These are phyloP conservation scores for Xylaria intraflava DNA, from an alignment of 495 filamentous ascomycete genomes.

Conservation along the genomic window DNA sequence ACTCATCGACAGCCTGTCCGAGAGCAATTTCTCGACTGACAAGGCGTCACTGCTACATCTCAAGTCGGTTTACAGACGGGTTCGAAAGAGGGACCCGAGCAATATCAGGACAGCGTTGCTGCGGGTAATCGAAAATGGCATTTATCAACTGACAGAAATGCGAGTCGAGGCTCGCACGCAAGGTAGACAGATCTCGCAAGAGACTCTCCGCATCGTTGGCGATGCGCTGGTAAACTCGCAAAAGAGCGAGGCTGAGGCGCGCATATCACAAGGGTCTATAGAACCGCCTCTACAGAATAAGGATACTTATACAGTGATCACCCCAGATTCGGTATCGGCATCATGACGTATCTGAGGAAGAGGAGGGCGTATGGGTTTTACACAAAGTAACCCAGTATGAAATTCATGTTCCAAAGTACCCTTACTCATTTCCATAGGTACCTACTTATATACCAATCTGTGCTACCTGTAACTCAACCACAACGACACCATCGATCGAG, in stretches of 20 bases:
- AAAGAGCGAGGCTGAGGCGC: background rate
- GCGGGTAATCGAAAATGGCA: conserved; percentile 9
- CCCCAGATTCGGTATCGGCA: too few relatives aligned
- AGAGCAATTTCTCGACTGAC: conserved; percentile 27
- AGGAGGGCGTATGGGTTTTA: too few relatives aligned
- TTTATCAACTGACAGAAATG: background rate
- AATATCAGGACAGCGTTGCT: conserved; percentile 3
- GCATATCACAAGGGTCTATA: background rate
- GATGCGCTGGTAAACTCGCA: conserved; percentile 1
- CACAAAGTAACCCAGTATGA: too few relatives aligned
- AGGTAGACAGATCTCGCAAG: conserved; percentile 2
- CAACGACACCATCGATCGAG: too few relatives aligned
- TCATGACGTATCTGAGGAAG: too few relatives aligned
- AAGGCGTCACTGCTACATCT: conserved; percentile 22
- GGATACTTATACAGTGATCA: too few relatives aligned
- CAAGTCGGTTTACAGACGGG: conserved; percentile 22
- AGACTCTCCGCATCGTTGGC: conserved; percentile 4
- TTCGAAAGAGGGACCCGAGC: conserved; percentile 9
- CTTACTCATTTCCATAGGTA: too few relatives aligned
- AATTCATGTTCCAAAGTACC: too few relatives aligned
- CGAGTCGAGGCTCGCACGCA: conserved; percentile 1
- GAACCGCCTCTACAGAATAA: background rate
- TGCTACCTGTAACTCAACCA: too few relatives aligned
- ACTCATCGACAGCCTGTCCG: conserved; percentile 22
- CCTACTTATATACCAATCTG: too few relatives aligned